phyloP scores from a whole-genome alignment of 257 asterid genomes.

The Jacaranda copaia region DNA sequence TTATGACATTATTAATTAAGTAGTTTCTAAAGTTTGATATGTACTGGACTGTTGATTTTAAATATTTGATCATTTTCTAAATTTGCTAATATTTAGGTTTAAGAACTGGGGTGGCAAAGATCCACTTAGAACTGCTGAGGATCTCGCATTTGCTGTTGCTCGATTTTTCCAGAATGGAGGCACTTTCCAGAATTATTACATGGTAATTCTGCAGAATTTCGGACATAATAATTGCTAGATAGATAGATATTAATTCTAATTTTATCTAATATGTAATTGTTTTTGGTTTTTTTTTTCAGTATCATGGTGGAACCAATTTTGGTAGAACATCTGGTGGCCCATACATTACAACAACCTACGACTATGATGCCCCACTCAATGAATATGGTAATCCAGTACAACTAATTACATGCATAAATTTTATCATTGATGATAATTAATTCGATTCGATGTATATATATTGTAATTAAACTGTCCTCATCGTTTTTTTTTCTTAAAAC shows the following conservation, averaged over 20 bases:
- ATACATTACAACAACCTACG: conserved; percentile 75
- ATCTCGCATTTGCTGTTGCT: conserved; percentile 77
- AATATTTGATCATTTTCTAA: background rate
- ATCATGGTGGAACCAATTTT: conserved; percentile 52
- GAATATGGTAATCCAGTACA: conserved; percentile 59
- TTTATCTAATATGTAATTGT: background rate
- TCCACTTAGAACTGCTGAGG: conserved; percentile 76
- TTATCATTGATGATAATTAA: too few relatives aligned
- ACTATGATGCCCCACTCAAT: conserved; percentile 78
- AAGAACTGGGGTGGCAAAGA: conserved; percentile 73
- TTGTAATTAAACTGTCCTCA: too few relatives aligned
- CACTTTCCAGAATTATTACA: conserved; percentile 76
- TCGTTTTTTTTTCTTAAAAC: background rate
- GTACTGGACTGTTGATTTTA: background rate
- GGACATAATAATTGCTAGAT: too few relatives aligned
- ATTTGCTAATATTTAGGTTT: conserved; percentile 63
- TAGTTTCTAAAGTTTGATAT: background rate
- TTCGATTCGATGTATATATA: background rate
- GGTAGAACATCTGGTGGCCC: conserved; percentile 78
- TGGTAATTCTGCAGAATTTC: conserved; percentile 45
- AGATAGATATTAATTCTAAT: background rate
- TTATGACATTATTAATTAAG: background rate
- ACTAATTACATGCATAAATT: too few relatives aligned
- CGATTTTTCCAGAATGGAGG: conserved; percentile 79
- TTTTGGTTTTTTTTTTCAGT: conserved; percentile 42